Evolutionary conservation across 805 yeast species (phyloP).

Genomic region (Wickerhamiella bombiphila): DNA sequence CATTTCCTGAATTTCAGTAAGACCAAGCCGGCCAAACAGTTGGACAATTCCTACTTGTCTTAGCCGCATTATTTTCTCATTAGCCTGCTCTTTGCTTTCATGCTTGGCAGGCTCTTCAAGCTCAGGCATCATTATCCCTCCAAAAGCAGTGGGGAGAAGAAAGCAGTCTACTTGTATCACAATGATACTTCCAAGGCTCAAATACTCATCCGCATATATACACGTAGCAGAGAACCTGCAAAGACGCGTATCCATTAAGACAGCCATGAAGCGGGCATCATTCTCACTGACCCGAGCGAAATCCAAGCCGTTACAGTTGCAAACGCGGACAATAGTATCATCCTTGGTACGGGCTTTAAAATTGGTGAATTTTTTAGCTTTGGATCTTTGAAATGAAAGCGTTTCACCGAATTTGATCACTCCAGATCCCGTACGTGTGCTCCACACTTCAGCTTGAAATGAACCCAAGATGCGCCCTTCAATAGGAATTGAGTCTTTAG

Average conservation of each 20-base stretch:
- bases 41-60: constrained; percentile 42
- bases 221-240: constrained; percentile 44
- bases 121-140: neutral
- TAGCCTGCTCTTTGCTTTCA: constrained; percentile 34
- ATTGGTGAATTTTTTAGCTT: neutral
- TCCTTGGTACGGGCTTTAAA: constrained; percentile 7
- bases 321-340: constrained; percentile 22
- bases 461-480: constrained; percentile 21
- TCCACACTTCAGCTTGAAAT: constrained; percentile 26
- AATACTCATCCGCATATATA: constrained; percentile 40
- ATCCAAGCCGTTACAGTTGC: constrained; percentile 32
- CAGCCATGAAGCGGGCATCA: constrained; percentile 48
- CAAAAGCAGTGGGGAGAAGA: constrained; percentile 26
- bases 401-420: constrained; percentile 23
- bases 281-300: constrained; percentile 66
- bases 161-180: constrained; percentile 54
- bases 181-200: constrained; percentile 67
- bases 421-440: constrained; percentile 23
- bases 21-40: constrained; percentile 37
- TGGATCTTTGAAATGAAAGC: constrained; percentile 18
- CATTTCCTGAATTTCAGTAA: constrained; percentile 9
- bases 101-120: constrained; percentile 16
- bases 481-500: neutral
- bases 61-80: constrained; percentile 36
- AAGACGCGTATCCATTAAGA: constrained; percentile 42